phyloP scores from a whole-genome alignment of 345 rosid species.

The Gossypium ekmanianum region DNA sequence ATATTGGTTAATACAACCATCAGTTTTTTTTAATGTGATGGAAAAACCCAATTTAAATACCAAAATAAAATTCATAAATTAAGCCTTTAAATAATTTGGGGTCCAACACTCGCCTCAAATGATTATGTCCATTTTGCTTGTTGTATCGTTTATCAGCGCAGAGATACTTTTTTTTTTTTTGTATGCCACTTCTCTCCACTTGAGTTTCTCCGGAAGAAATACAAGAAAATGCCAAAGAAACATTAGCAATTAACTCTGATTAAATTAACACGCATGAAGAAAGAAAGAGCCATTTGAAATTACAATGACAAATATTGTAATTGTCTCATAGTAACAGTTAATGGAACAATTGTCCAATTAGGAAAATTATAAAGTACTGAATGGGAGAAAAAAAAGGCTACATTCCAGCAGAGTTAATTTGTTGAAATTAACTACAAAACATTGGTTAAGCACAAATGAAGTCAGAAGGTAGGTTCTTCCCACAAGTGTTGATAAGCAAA shows the following conservation, averaged over 20 bases:
- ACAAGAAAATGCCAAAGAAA: neutral
- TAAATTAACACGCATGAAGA: neutral
- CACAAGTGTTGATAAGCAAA: constrained; percentile 66
- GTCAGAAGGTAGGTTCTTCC: constrained; percentile 66
- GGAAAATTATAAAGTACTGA: too few species aligned
- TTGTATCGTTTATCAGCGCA: too few species aligned
- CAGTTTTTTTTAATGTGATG: too few species aligned
- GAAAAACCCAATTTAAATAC: too few species aligned
- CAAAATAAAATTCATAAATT: too few species aligned
- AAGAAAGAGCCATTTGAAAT: neutral
- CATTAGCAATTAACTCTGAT: neutral
- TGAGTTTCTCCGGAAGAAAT: neutral
- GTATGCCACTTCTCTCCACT: neutral
- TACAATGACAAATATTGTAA: constrained; percentile 6
- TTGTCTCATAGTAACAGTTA: neutral
- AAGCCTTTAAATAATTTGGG: too few species aligned
- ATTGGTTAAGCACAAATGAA: constrained; percentile 48
- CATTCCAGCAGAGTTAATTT: neutral
- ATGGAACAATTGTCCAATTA: neutral
- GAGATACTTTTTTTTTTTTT: too few species aligned
- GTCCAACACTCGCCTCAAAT: too few species aligned
- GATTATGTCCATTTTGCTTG: too few species aligned
- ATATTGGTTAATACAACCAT: too few species aligned
- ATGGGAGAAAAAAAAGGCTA: neutral
- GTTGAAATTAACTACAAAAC: neutral